Base-by-base conservation (phyloP, 768 basidiomycete genomes). In the Lactarius hengduanensis region DNA sequence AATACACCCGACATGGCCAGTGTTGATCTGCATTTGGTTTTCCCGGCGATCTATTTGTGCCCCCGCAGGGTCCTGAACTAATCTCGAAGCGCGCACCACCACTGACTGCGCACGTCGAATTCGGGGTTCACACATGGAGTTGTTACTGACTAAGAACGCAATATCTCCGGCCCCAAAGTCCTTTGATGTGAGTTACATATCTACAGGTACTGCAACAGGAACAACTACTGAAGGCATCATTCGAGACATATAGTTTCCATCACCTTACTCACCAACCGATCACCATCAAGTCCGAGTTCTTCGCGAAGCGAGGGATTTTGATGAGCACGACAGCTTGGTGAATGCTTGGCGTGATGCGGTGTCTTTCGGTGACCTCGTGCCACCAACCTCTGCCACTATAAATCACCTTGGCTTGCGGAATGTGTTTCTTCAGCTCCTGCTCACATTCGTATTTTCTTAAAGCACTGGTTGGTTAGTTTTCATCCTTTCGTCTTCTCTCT, bases 381-480 rank as follows among this genome's bases (percentile, higher is more conserved):
- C 50, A 28, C 28, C 3, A 2, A 20, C 40, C 8, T 20, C 16
- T 30, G 16, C 58, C 13, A 28, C 26, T 30, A 59, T 45, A 59
- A 59, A 59, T 45, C 7, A 18, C 1, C 22, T 26, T 30, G 40
- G 58, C 28, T 11, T 53, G 32, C n/a, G 20, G 2, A 11, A 13
- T 1, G 8, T 13, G 20, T 11, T 55, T 28, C 40, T 32, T n/a
- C 22, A 60, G 53, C 50, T 60, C 38, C 34, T 56, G 32, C 45
- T 62, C 56, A 62, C 16, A 40, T 66, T 62, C 28, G 22, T 34
- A 18, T 26, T 45, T 11, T 38, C 38, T 7, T 11, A 5, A 40
- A 61, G 61, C 57, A 66, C 65, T 62, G 65, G 65, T 66, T 66
- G 65, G 65, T 66, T 36, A 55, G 65, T 38, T 50, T 20, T 10